These are phyloP conservation scores for Rosa hybrid DNA, from an alignment of 331 rosid genomes.

Conservation along the genomic window DNA sequence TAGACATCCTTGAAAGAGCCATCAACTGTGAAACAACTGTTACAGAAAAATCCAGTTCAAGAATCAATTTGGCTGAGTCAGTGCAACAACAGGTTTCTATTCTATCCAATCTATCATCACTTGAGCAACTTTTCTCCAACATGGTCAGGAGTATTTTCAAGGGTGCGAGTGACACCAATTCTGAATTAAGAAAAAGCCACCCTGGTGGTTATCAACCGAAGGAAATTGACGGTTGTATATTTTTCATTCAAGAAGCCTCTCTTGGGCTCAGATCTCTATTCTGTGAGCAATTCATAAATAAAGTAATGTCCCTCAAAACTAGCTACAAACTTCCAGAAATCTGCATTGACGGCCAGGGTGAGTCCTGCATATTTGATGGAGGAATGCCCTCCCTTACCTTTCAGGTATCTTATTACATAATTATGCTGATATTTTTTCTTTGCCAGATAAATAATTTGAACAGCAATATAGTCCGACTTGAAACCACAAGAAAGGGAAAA, in stretches of 20 bases:
- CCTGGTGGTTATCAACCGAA: slow-evolving; percentile 30
- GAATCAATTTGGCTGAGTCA: slow-evolving; percentile 49
- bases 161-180: slow-evolving; percentile 21
- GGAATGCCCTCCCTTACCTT: slow-evolving; percentile 52
- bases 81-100: slow-evolving; percentile 58
- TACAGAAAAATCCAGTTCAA: slow-evolving; percentile 33
- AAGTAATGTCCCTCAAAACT: slow-evolving; percentile 31
- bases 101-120: slow-evolving; percentile 60
- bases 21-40: slow-evolving; percentile 33
- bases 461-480: not conserved
- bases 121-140: slow-evolving; percentile 40
- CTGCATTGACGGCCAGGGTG: slow-evolving; percentile 30
- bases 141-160: slow-evolving; percentile 38
- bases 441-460: not conserved
- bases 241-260: slow-evolving; percentile 46
- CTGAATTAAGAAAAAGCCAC: slow-evolving; percentile 26
- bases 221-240: slow-evolving; percentile 45
- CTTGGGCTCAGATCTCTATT: slow-evolving; percentile 52
- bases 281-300: slow-evolving; percentile 47
- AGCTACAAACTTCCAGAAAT: slow-evolving; percentile 34
- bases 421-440: not conserved
- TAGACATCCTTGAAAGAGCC: slow-evolving; percentile 48
- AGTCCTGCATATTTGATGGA: slow-evolving; percentile 26
- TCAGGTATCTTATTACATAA: slow-evolving; percentile 47
- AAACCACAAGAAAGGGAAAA: not conserved